Conservation (phyloP, 352 stramenopile species). For the Thalassiosira livingstoniorum region DNA sequence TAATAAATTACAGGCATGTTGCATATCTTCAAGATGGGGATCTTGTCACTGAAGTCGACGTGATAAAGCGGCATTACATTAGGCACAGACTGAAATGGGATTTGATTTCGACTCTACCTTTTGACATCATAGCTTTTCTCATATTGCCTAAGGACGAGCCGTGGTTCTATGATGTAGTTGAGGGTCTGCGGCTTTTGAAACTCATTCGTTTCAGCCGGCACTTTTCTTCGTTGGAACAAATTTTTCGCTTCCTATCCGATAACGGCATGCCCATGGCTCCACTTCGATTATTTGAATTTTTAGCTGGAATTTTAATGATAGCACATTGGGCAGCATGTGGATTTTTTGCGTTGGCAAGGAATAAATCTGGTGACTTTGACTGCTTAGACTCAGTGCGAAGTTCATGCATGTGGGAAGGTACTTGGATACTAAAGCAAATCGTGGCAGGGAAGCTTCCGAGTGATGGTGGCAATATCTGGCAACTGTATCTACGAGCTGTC, state of each 20-base stretch:
- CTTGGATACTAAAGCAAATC: conserved; percentile 82
- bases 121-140: conserved; percentile 48
- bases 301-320: conserved; percentile 67
- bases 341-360: conserved; percentile 66
- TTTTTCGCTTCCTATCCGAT: conserved; percentile 60
- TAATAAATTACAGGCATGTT: conserved; percentile 59
- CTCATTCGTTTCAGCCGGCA: conserved; percentile 57
- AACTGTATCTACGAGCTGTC: conserved; percentile 76
- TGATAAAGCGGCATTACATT: conserved; percentile 60
- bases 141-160: conserved; percentile 23
- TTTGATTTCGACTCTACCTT: conserved; percentile 58
- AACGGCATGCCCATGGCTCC: conserved; percentile 50
- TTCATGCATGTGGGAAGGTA: conserved; percentile 62
- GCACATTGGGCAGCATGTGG: conserved; percentile 68
- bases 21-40: conserved; percentile 62
- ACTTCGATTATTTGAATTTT: conserved; percentile 61
- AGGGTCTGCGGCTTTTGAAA: conserved; percentile 59
- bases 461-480: conserved; percentile 47
- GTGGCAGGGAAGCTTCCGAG: conserved; percentile 59
- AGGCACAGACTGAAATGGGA: conserved; percentile 51
- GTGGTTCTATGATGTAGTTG: conserved; percentile 18
- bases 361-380: conserved; percentile 35
- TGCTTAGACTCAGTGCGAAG: conserved; percentile 26
- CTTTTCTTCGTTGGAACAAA: conserved; percentile 44
- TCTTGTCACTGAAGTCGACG: conserved; percentile 54